Evolutionary conservation across 2,329 filamentous ascomycete species (phyloP), one percentile per base, ranked within the genome.

Genomic region (Penicillium vulpinum): DNA sequence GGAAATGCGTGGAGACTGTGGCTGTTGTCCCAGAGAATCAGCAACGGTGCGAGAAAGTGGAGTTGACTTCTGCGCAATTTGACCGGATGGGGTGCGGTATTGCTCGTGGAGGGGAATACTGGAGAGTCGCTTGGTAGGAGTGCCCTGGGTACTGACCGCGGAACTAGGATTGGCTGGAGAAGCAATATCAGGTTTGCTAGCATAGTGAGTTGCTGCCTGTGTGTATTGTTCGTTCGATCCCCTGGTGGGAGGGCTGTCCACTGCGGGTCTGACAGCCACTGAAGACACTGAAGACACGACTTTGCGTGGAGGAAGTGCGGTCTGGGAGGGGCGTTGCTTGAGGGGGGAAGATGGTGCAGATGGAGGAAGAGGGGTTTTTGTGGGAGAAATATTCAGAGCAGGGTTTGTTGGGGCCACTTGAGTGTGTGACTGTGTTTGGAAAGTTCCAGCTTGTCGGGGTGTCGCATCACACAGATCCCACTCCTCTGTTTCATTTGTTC

Each of bases 341-440:
- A 79, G 76, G 4, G 85, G 84, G 1, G 85, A 87, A 16, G 79
- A 75, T 21, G 86, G 60, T 2, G 40, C 45, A 35, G 56, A 61
- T 6, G 55, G 51, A 35, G 56, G 85, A 26, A 88, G 77, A 16
- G 87, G 81, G 11, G 85, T 78, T 64, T 85, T 88, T 2, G 82
- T 75, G 8, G 87, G 85, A 4, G 86, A 86, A 16, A 74, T 66
- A 11, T 75, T 64, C 24, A 66, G 60, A 13, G 70, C 46, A 46
- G 67, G 48, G 76, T 74, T 44, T 83, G 78, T 35, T 81, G 83
- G 71, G 81, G 85, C 67, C 80, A 78, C 70, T 83, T 72, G 81
- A 85, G 38, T 21, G 18, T 87, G 86, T 35, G 85, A 87, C 4
- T 78, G 72, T 24, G 56, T n/a, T 21, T 48, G 59, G 18, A 41